Conservation (phyloP, 371 early-diverging fungal genomes). For the Dinochytrium kinnereticum region DNA sequence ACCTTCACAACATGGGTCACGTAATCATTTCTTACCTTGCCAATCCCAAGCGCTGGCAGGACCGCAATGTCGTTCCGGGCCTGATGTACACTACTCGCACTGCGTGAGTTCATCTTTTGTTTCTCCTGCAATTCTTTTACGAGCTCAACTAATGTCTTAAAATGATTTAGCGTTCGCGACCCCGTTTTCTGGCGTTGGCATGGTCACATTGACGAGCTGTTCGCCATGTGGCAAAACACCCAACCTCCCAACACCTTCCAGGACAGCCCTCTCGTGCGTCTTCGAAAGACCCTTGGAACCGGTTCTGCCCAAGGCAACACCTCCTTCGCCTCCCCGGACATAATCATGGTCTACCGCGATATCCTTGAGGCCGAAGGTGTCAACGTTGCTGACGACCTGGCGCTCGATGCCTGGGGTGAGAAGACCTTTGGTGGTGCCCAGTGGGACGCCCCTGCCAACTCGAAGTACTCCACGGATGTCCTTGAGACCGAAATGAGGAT, state of each 20-base stretch:
- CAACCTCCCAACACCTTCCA: slow-evolving; percentile 15
- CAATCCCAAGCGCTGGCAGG: slow-evolving; percentile 16
- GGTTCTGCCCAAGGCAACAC: not conserved
- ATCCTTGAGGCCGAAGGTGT: slow-evolving; percentile 6
- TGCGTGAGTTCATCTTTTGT: not conserved
- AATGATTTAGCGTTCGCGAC: slow-evolving; percentile 27
- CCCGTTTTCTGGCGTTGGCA: slow-evolving; percentile 31
- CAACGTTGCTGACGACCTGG: slow-evolving; percentile 16
- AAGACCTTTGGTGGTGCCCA: slow-evolving; percentile 18
- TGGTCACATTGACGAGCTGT: slow-evolving; percentile 17
- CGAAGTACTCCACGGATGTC: not conserved
- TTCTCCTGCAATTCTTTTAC: not conserved
- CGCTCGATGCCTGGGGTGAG: slow-evolving; percentile 6
- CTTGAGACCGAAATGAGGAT: slow-evolving; percentile 19
- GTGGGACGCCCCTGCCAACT: slow-evolving; percentile 2
- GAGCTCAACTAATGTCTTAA: not conserved
- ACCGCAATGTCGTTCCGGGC: slow-evolving; percentile 20
- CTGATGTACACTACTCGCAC: slow-evolving; percentile 28
- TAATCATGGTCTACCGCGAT: slow-evolving; percentile 18
- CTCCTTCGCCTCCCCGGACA: slow-evolving; percentile 7
- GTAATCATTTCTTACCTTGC: slow-evolving; percentile 20
- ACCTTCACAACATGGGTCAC: slow-evolving; percentile 30
- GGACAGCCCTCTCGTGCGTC: slow-evolving; percentile 19
- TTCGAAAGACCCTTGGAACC: slow-evolving; percentile 6
- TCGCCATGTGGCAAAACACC: slow-evolving; percentile 21